Percentiles rank a stretch among this genome's conserved stretches.
Conservation (phyloP, 2,329 filamentous ascomycete genomes). For the Talaromyces marneffei region DNA sequence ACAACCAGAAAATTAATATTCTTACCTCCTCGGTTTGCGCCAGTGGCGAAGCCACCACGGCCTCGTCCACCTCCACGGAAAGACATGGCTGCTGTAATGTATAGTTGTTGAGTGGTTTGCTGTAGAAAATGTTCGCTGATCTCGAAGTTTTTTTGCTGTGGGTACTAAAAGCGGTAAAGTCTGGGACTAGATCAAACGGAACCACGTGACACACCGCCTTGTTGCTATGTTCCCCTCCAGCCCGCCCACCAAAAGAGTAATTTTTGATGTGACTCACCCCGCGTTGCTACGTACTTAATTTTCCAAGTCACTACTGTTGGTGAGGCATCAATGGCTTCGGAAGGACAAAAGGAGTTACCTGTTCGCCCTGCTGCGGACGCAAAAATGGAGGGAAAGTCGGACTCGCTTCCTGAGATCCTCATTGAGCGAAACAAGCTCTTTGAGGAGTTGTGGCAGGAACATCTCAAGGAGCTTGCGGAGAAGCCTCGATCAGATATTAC, state of each 20-base stretch:
- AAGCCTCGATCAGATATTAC: slow-evolving; percentile 43
- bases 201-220: slow-evolving; percentile 34
- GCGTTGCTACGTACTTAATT: neutral
- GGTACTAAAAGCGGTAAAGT: slow-evolving; percentile 42
- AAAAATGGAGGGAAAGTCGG: slow-evolving; percentile 24
- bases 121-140: slow-evolving; percentile 24
- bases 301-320: neutral
- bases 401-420: slow-evolving; percentile 65
- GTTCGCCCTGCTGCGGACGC: slow-evolving; percentile 23
- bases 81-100: slow-evolving; percentile 47
- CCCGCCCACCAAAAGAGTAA: slow-evolving; percentile 16
- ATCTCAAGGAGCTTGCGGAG: slow-evolving; percentile 66
- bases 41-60: slow-evolving; percentile 45
- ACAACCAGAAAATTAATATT: neutral
- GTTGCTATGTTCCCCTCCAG: slow-evolving; percentile 22
- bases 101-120: slow-evolving; percentile 17
- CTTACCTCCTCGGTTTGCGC: slow-evolving; percentile 49
- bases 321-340: slow-evolving; percentile 25
- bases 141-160: slow-evolving; percentile 33
- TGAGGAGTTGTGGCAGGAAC: slow-evolving; percentile 77
- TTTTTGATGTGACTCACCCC: slow-evolving; percentile 13
- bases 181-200: slow-evolving; percentile 21
- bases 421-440: slow-evolving; percentile 80
- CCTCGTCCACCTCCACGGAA: slow-evolving; percentile 56
- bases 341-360: slow-evolving; percentile 33